These are phyloP conservation scores for Cutaneotrichosporon spelunceum DNA, from an alignment of 1,284 basidiomycete species.

Conservation along the genomic window DNA sequence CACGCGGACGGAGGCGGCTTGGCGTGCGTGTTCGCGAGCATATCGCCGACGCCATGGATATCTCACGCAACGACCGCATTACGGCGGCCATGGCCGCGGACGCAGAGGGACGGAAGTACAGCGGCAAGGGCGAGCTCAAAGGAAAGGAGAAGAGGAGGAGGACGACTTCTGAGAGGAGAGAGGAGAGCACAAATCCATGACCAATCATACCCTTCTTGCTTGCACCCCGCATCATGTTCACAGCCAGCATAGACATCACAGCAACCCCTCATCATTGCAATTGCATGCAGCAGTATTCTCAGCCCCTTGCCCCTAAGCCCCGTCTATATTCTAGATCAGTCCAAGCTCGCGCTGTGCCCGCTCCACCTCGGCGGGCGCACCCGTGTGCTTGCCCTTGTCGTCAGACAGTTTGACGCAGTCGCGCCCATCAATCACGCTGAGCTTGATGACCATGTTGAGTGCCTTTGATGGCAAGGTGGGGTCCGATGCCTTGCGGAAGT, in stretches of 20 bases:
- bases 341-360: constrained; percentile 39
- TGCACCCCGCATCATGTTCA: constrained; percentile 1
- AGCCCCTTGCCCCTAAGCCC: not conserved
- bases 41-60: constrained; percentile 1
- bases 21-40: not conserved
- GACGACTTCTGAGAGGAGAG: not conserved
- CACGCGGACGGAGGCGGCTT: constrained; percentile 4
- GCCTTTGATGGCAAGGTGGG: constrained; percentile 66
- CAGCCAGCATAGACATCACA: constrained; percentile 1
- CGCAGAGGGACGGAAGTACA: not conserved
- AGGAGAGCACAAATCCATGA: not conserved
- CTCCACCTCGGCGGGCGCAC: constrained; percentile 42
- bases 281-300: constrained; percentile 1
- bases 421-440: constrained; percentile 64
- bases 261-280: constrained; percentile 1
- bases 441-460: constrained; percentile 90
- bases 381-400: constrained; percentile 67
- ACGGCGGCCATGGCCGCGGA: not conserved
- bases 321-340: constrained; percentile 18
- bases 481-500: constrained; percentile 65
- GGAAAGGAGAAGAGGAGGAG: constrained; percentile 3
- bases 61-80: not conserved
- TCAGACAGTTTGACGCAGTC: constrained; percentile 86
- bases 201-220: not conserved
- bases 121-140: not conserved